These are phyloP conservation scores for Orbilia javanica DNA, from an alignment of 2,329 filamentous ascomycete species.

Conservation along the genomic window DNA sequence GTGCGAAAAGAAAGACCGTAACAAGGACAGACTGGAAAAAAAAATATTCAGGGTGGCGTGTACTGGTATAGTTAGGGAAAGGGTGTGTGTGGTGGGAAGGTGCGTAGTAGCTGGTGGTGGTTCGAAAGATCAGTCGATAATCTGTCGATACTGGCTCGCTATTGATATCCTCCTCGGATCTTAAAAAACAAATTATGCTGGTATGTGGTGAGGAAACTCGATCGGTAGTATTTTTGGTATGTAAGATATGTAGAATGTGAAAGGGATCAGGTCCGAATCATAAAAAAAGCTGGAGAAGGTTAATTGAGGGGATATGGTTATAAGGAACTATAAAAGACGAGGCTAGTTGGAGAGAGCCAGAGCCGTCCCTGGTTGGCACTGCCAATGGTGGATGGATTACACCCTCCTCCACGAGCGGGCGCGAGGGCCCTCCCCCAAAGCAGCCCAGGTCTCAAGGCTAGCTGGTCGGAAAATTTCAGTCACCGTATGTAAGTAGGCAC, in stretches of 20 bases:
- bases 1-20: slow-evolving; percentile 54
- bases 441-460: slow-evolving; percentile 31
- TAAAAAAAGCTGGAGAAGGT: slow-evolving; percentile 55
- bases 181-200: slow-evolving; percentile 51
- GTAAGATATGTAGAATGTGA: slow-evolving; percentile 39
- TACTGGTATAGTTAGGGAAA: slow-evolving; percentile 46
- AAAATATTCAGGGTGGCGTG: slow-evolving; percentile 56
- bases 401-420: slow-evolving; percentile 35
- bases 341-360: slow-evolving; percentile 45
- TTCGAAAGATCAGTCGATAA: slow-evolving; percentile 57
- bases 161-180: slow-evolving; percentile 39
- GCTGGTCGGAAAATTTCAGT: slow-evolving; percentile 57
- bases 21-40: slow-evolving; percentile 51
- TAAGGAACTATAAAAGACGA: slow-evolving; percentile 58
- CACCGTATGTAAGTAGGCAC: slow-evolving; percentile 7
- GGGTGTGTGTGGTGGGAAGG: slow-evolving; percentile 46
- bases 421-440: slow-evolving; percentile 43
- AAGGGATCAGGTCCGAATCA: slow-evolving; percentile 41
- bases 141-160: slow-evolving; percentile 45
- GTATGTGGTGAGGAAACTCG: slow-evolving; percentile 34
- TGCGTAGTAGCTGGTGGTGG: slow-evolving; percentile 13
- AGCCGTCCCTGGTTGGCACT: slow-evolving; percentile 55
- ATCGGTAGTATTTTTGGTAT: slow-evolving; percentile 57
- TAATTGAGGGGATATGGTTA: slow-evolving; percentile 56
- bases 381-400: slow-evolving; percentile 54